Base-by-base conservation (phyloP, 2,329 filamentous ascomycete genomes). In the Mycosphaerella sp. region DNA sequence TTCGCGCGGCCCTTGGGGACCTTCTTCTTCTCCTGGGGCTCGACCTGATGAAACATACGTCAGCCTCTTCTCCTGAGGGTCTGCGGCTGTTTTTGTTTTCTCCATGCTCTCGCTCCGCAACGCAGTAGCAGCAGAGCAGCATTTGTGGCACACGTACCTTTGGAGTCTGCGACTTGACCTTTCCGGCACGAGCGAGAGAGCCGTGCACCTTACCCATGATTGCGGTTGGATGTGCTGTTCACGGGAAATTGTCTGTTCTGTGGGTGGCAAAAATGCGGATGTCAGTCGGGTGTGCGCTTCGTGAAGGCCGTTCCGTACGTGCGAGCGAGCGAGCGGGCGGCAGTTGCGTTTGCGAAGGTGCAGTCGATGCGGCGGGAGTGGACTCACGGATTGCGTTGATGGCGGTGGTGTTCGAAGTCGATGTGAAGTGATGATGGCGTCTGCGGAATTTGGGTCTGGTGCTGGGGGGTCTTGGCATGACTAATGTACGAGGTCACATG, bases 81-180 rank as follows among this genome's bases (percentile, higher is more conserved):
- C 43, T 47, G 44, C 6, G 26, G 26, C 40, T 53, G 21, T 21
- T 21, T 21, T 21, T 21, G 21, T 45, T 45, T 9, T 31, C 42
- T 45, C 50, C 34, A 39, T 26, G 43, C 14, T 12, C 7, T 34
- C 47, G 38, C 41, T 50, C 43, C 34, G 14, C 21, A 21, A 21
- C 43, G 46, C 21, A 21, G 21, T 4, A 21, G 21, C 21, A 21
- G 21, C 21, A 21, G 21, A 21, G 21, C 21, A 21, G 21, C 21
- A 21, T 21, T 21, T 39, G 12, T 60, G 64, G 76, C 82, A 76
- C 21, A 21, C 21, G 21, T 82, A 90, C 87, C 84, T 92, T 91
- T 72, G 87, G 87, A 69, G 87, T 92, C 79, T 92, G 88, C 79
- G 88, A 92, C 87, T 95, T 95, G 85, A 95, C 90, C 84, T 95